Percentiles rank a stretch among this genome's conserved stretches.
Conservation (phyloP, 2,329 filamentous ascomycete genomes). For the Sclerotinia nivalis region DNA sequence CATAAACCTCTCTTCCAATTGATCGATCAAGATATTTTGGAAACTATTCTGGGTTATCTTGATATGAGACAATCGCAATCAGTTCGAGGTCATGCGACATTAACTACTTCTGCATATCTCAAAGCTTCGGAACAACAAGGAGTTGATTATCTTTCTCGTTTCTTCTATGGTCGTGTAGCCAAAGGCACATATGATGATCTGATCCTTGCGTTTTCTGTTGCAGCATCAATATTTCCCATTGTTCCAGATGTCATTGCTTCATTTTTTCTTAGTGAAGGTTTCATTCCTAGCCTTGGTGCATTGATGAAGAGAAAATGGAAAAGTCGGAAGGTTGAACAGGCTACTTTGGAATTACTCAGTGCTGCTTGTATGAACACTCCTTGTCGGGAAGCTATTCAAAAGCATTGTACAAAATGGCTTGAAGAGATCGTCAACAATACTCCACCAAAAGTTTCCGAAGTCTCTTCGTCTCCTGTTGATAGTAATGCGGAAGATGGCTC, state of each 20-base stretch:
- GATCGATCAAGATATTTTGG: constrained; percentile 73
- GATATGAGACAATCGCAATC: constrained; percentile 76
- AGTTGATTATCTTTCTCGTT: constrained; percentile 66
- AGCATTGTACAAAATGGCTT: constrained; percentile 84
- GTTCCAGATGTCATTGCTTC: constrained; percentile 72
- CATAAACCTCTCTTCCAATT: constrained; percentile 50
- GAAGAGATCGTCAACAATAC: constrained; percentile 78
- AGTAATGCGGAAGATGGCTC: constrained; percentile 37
- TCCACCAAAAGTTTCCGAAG: constrained; percentile 52
- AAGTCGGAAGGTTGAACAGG: constrained; percentile 81
- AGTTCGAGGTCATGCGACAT: constrained; percentile 77
- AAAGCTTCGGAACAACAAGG: constrained; percentile 74
- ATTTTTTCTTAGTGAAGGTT: constrained; percentile 86
- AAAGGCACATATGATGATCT: constrained; percentile 83
- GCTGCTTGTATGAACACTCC: constrained; percentile 82
- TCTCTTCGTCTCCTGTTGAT: constrained; percentile 31
- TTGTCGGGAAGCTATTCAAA: constrained; percentile 80
- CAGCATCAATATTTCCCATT: constrained; percentile 83
- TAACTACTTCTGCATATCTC: constrained; percentile 81
- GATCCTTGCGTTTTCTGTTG: constrained; percentile 91
- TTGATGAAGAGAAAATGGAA: constrained; percentile 80
- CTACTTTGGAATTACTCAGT: constrained; percentile 85
- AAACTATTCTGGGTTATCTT: constrained; percentile 82
- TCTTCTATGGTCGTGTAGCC: constrained; percentile 71
- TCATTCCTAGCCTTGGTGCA: constrained; percentile 73